Percentiles rank a stretch among this genome's conserved stretches.
These are phyloP conservation scores for Paspalum notatum DNA, from an alignment of 176 grass and related monocot species.

Conservation along the genomic window DNA sequence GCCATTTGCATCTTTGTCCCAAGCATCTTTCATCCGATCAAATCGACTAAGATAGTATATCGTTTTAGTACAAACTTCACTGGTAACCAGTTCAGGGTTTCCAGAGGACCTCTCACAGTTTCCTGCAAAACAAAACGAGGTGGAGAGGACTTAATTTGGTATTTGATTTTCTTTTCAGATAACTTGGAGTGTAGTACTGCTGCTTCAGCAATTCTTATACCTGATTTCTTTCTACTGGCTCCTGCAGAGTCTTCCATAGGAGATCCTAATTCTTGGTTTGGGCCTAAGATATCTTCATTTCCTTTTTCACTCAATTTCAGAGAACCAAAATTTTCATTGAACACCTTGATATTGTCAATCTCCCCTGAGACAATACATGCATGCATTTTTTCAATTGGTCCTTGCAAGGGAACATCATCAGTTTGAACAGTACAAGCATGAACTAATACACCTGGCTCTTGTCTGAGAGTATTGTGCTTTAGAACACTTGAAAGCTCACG, in stretches of 20 bases:
- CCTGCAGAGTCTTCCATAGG: neutral
- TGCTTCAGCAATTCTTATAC: conserved; percentile 20
- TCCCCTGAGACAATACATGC: conserved; percentile 1
- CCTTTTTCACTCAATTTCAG: neutral
- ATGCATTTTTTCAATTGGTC: conserved; percentile 10
- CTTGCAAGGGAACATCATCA: neutral
- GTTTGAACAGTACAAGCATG: conserved; percentile 2
- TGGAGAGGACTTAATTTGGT: neutral
- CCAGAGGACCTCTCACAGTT: neutral
- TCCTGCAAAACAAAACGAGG: conserved; percentile 14
- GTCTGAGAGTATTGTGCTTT: neutral
- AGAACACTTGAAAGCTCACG: conserved; percentile 9
- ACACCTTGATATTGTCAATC: neutral
- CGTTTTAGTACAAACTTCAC: conserved; percentile 23
- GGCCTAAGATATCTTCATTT: neutral
- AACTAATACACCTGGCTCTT: neutral
- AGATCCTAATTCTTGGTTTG: neutral
- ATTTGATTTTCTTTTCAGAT: neutral
- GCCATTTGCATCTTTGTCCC: conserved; percentile 14
- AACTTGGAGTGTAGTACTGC: neutral
- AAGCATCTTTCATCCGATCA: neutral
- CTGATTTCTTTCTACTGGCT: conserved; percentile 16
- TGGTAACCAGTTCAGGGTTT: conserved; percentile 5
- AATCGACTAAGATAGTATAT: conserved; percentile 35
- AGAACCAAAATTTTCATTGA: neutral